A percentile compares a stretch with the other conserved stretches of the same genome.
Conservation (phyloP, 306 rosid genomes). For the Luffa aegyptiaca region DNA sequence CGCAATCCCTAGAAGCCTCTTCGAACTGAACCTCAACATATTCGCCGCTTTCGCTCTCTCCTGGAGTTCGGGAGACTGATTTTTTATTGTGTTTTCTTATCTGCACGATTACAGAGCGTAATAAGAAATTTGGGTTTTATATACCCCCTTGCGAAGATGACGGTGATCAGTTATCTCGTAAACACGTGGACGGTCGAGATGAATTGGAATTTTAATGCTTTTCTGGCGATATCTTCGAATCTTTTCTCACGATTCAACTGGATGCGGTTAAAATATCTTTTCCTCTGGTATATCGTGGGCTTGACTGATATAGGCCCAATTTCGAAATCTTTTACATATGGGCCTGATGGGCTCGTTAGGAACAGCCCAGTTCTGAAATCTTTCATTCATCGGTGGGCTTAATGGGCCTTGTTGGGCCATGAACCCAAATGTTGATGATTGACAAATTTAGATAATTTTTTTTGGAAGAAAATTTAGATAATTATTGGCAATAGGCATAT, state of each 20-base stretch:
- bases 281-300: background rate
- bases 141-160: background rate
- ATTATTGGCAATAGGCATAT: background rate
- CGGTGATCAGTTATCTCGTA: background rate
- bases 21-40: constrained; percentile 51
- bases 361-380: background rate
- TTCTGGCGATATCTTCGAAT: constrained; percentile 5
- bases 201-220: background rate
- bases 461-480: too few relatives aligned
- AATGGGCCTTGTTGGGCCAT: background rate
- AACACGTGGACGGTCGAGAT: constrained; percentile 6
- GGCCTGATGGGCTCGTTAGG: background rate
- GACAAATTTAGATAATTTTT: too few relatives aligned
- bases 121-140: background rate
- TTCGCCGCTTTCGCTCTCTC: background rate
- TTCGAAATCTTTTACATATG: background rate
- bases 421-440: background rate
- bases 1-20: constrained; percentile 37
- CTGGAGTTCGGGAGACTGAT: background rate
- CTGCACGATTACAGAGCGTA: background rate
- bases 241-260: background rate
- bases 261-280: background rate
- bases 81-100: background rate
- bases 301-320: background rate
- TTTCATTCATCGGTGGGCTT: background rate